Evolutionary conservation across 192 early-diverging fungal genomes (phyloP).

Genomic region (Lobulomyces angularis): DNA sequence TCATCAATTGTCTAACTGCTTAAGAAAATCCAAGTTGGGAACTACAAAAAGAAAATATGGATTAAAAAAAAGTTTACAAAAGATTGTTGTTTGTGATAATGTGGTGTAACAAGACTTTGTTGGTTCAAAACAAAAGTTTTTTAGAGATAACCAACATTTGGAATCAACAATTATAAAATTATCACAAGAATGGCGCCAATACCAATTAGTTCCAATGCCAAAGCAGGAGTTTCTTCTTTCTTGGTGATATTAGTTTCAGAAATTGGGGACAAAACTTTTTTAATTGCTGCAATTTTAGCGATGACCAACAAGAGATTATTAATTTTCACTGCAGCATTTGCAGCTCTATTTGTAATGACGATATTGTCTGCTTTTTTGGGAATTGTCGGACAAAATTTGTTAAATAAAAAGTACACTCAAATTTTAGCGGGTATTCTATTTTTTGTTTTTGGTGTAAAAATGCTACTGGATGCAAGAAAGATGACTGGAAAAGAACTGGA

Average conservation of each 20-base stretch:
- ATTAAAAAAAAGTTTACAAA: too few relatives aligned
- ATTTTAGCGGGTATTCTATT: slow-evolving; percentile 75
- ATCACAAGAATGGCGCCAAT: too few relatives aligned
- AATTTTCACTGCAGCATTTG: slow-evolving; percentile 81
- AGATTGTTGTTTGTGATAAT: too few relatives aligned
- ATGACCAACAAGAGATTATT: slow-evolving; percentile 72
- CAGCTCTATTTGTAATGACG: slow-evolving; percentile 86
- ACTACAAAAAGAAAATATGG: too few relatives aligned
- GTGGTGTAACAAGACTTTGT: too few relatives aligned
- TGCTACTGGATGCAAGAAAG: slow-evolving; percentile 67
- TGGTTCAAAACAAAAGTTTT: too few relatives aligned
- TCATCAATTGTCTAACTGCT: too few relatives aligned
- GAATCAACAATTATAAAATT: too few relatives aligned
- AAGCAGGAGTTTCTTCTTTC: slow-evolving; percentile 52
- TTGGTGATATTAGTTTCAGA: slow-evolving; percentile 91
- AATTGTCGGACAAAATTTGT: slow-evolving; percentile 72
- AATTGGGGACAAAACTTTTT: slow-evolving; percentile 98
- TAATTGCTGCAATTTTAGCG: slow-evolving; percentile 96
- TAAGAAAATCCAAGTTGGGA: too few relatives aligned
- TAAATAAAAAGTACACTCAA: slow-evolving; percentile 80
- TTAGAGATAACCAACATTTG: too few relatives aligned
- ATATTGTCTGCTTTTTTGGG: slow-evolving; percentile 89
- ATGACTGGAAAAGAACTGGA: slow-evolving; percentile 82
- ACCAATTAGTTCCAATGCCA: too few relatives aligned
- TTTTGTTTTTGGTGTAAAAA: slow-evolving; percentile 81